These are phyloP conservation scores for Penicillium italicum DNA, from an alignment of 2,329 filamentous ascomycete species.

Conservation along the genomic window DNA sequence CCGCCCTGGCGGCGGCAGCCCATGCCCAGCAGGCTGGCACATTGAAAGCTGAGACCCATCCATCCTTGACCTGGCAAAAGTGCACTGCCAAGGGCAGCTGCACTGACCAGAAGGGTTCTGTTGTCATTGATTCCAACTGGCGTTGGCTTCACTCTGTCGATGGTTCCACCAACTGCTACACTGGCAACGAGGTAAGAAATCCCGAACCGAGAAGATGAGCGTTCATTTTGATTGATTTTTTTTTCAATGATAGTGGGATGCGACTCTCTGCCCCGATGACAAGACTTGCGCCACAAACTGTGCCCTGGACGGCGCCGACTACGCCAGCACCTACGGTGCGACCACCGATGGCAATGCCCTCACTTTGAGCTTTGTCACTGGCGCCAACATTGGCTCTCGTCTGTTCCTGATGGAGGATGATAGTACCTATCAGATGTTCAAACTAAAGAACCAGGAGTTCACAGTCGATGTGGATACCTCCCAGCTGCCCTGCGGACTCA, in stretches of 20 bases:
- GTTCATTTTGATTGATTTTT: neutral
- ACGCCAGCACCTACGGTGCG: constrained; percentile 51
- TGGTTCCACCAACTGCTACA: constrained; percentile 57
- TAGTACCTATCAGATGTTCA: constrained; percentile 62
- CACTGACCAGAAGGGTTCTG: constrained; percentile 49
- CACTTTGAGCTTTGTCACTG: constrained; percentile 49
- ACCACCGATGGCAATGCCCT: constrained; percentile 49
- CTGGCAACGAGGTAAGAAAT: constrained; percentile 43
- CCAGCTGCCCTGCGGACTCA: constrained; percentile 64
- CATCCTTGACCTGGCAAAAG: constrained; percentile 51
- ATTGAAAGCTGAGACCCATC: constrained; percentile 42
- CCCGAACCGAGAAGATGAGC: neutral
- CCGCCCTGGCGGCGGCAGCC: constrained; percentile 25
- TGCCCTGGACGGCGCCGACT: constrained; percentile 56
- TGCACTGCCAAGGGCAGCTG: constrained; percentile 53
- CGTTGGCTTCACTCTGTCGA: constrained; percentile 53
- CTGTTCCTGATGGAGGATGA: constrained; percentile 63
- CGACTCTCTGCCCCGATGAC: constrained; percentile 48
- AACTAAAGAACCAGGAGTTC: constrained; percentile 65
- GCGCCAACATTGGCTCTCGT: constrained; percentile 49
- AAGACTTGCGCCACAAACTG: constrained; percentile 54
- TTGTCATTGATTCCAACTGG: constrained; percentile 59
- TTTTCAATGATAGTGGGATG: constrained; percentile 39
- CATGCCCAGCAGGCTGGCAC: constrained; percentile 35
- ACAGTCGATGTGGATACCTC: constrained; percentile 71